Evolutionary conservation across 1,284 basidiomycete genomes (phyloP).

Genomic region (Rhodotorula glutinis): DNA sequence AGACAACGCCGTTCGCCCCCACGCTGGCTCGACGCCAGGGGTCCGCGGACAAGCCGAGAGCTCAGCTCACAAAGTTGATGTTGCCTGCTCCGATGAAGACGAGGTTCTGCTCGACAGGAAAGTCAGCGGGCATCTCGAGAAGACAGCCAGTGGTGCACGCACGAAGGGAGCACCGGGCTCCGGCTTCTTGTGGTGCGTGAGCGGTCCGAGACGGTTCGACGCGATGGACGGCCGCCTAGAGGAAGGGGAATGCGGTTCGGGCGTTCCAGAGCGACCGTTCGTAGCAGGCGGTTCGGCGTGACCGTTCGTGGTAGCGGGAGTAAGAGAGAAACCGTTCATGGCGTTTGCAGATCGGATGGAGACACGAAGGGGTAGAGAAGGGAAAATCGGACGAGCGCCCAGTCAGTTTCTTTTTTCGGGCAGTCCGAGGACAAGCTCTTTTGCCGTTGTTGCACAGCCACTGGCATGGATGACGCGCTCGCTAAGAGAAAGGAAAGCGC

Average conservation of each 20-base stretch:
- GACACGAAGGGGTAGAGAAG: too few relatives aligned
- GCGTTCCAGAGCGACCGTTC: neutral
- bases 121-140: neutral
- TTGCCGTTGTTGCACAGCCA: too few relatives aligned
- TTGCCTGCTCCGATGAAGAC: slow-evolving; percentile 81
- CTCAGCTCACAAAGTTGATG: slow-evolving; percentile 40
- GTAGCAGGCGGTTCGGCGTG: too few relatives aligned
- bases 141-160: neutral
- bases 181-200: slow-evolving; percentile 27
- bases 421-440: neutral
- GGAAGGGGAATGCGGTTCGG: neutral
- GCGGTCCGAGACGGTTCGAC: slow-evolving; percentile 19
- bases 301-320: too few relatives aligned
- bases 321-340: too few relatives aligned
- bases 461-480: too few relatives aligned
- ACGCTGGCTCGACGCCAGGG: too few relatives aligned
- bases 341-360: too few relatives aligned
- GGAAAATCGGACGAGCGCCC: too few relatives aligned
- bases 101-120: slow-evolving; percentile 57
- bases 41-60: neutral
- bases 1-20: too few relatives aligned
- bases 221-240: slow-evolving; percentile 27
- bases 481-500: too few relatives aligned
- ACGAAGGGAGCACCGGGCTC: slow-evolving; percentile 18
- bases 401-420: neutral